A percentile compares a stretch with the other conserved stretches of the same genome.
phyloP scores from a whole-genome alignment of 2,329 filamentous ascomycete species.

The Aspergillus cejpii region DNA sequence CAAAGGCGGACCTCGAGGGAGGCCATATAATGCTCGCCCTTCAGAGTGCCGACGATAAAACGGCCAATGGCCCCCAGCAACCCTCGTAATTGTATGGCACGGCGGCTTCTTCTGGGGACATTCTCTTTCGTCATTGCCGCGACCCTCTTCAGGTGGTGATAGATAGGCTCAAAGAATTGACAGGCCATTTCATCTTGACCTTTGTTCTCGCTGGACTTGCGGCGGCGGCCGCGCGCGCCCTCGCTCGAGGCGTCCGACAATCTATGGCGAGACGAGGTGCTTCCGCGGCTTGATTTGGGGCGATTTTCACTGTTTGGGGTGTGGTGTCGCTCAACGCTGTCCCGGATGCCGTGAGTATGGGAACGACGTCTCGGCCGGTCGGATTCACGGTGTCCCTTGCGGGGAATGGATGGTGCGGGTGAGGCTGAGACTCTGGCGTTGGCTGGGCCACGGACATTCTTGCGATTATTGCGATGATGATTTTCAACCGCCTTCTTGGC shows the following conservation, averaged over 20 bases:
- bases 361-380: constrained; percentile 40
- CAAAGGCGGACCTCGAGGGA: constrained; percentile 42
- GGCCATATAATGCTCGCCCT: constrained; percentile 34
- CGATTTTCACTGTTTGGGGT: constrained; percentile 39
- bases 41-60: constrained; percentile 40
- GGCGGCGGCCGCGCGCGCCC: constrained; percentile 32
- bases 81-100: constrained; percentile 40
- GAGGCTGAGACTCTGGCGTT: constrained; percentile 41
- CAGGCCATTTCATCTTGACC: constrained; percentile 37
- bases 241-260: constrained; percentile 31
- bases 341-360: constrained; percentile 37
- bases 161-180: constrained; percentile 44
- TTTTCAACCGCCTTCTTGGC: constrained; percentile 80
- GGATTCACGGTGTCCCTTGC: constrained; percentile 39
- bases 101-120: constrained; percentile 39
- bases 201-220: constrained; percentile 36
- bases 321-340: constrained; percentile 39
- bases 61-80: constrained; percentile 43
- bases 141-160: constrained; percentile 39
- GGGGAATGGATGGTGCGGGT: constrained; percentile 38
- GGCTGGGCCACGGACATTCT: constrained; percentile 38
- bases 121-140: constrained; percentile 42
- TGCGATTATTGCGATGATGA: constrained; percentile 92
- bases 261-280: constrained; percentile 30
- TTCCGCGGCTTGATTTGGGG: constrained; percentile 30